Conservation (phyloP, 306 rosid genomes). For the Canavalia gladiata region DNA sequence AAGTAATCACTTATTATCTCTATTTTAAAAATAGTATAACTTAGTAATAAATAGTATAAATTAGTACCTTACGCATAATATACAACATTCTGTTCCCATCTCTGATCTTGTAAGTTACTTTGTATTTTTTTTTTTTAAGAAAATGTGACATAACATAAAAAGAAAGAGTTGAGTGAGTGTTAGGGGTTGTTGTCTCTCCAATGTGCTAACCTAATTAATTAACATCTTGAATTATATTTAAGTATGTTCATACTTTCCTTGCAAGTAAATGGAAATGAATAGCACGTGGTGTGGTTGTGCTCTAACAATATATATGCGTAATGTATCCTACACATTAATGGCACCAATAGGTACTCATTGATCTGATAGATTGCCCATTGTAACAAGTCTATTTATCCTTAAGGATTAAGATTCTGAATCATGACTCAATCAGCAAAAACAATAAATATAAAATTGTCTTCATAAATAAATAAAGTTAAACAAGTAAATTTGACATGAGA, state of each 20-base stretch:
- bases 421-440: constrained; percentile 6
- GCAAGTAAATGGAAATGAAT: constrained; percentile 42
- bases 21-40: no score
- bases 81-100: not conserved
- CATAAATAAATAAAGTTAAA: not conserved
- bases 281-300: not conserved
- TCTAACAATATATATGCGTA: not conserved
- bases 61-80: not conserved
- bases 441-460: not conserved
- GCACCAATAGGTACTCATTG: not conserved
- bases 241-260: constrained; percentile 30
- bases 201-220: not conserved
- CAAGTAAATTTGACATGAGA: not conserved
- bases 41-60: not conserved
- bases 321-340: not conserved
- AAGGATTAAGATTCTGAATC: constrained; percentile 8
- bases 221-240: constrained; percentile 8
- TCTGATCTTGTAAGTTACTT: not conserved
- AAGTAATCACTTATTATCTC: no score
- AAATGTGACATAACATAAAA: constrained; percentile 5
- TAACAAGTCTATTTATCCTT: constrained; percentile 13
- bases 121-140: not conserved
- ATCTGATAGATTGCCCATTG: not conserved
- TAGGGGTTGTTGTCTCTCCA: not conserved
- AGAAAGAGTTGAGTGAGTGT: not conserved